Conservation (phyloP, 2,329 filamentous ascomycete species). For the Blastomyces emzantsi region DNA sequence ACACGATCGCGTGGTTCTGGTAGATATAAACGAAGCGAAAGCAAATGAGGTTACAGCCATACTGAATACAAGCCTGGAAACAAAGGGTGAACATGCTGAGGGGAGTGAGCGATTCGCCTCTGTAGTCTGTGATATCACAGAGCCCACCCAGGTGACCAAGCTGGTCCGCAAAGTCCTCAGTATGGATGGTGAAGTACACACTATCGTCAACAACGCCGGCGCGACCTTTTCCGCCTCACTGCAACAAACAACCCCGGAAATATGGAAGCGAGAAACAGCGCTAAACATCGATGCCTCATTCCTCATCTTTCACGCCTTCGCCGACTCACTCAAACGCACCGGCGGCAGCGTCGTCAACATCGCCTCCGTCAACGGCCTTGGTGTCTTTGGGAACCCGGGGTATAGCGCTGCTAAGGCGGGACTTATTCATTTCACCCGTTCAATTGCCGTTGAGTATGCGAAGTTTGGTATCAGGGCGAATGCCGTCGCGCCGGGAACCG, state of each 20-base stretch:
- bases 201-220: conserved; percentile 25
- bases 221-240: conserved; percentile 20
- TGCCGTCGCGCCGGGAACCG: conserved; percentile 26
- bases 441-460: conserved; percentile 27
- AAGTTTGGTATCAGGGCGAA: conserved; percentile 35
- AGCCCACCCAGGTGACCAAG: conserved; percentile 15
- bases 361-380: conserved; percentile 19
- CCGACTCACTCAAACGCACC: conserved; percentile 15
- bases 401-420: conserved; percentile 36
- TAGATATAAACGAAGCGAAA: conserved; percentile 19
- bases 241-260: conserved; percentile 17
- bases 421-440: conserved; percentile 33
- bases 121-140: conserved; percentile 22
- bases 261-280: conserved; percentile 17
- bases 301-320: conserved; percentile 18
- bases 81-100: background rate
- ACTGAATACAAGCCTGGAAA: conserved; percentile 12
- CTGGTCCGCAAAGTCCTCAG: conserved; percentile 12
- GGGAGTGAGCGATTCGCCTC: conserved; percentile 11
- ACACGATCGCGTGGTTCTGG: conserved; percentile 18
- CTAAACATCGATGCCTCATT: conserved; percentile 20
- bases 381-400: conserved; percentile 19
- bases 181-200: conserved; percentile 14
- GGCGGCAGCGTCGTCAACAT: conserved; percentile 18
- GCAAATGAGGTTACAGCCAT: conserved; percentile 13